Base-by-base conservation (phyloP, 2,329 filamentous ascomycete species). In the Emmonsia crescens region DNA sequence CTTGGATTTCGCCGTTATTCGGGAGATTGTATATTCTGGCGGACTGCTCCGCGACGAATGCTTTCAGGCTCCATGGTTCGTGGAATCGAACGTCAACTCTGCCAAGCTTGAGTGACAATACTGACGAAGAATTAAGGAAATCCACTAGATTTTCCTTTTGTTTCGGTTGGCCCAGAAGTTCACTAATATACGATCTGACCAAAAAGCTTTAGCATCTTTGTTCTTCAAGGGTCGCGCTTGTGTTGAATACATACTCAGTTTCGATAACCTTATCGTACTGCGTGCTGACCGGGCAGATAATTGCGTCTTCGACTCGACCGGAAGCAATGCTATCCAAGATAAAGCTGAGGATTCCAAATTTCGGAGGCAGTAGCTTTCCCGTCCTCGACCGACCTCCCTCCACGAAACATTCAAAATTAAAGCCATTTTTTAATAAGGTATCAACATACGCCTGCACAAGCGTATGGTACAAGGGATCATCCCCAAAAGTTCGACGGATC, bases 241-340 rank as follows among this genome's bases (percentile, higher is more conserved):
- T 58, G n/a, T 44, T 38, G n/a, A 21, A 21, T 42, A 60, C 76
- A 64, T 72, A 79, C 74, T 96, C 91, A 0, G 95, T 96, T 74
- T 99, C 94, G 63, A 99, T 95, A 61, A 99, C 94, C 72, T 97
- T 99, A 79, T 99, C 94, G 72, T 99, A 99, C 72, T 99, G 94
- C 0, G 92, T 96, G 73, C 89, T 95, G 54, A 99, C 94, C 0
- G 94, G 94, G 68, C 93, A 96, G 59, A 99, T 91, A 49, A 96
- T 89, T 38, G 91, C 87, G 74, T 99, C 94, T 55, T 95, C 81
- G 0, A 96, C 91, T 6, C 92, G 83, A 0, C 92, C 91, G 0
- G 90, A 95, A 5, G 96, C 78, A 16, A 99, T 81, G 67, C 91
- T 95, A 68, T 99, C 94, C 21, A 99, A 78, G 46, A 97, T 83